Base-by-base conservation (phyloP, 176 grass and related monocot genomes). In the Cenchrus fungigraminus region DNA sequence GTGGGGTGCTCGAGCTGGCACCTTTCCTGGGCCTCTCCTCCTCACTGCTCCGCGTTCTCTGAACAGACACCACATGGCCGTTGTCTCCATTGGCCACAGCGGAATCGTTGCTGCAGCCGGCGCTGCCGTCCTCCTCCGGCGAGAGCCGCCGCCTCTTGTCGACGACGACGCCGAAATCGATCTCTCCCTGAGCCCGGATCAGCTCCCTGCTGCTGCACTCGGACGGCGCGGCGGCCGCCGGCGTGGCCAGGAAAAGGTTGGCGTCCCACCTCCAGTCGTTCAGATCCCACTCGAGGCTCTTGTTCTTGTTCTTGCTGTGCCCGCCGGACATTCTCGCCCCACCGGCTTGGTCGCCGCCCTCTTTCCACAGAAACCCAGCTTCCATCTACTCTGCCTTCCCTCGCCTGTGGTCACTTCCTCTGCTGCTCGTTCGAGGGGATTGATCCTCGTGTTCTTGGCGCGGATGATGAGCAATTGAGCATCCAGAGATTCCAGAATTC, bases 181-280 rank as follows among this genome's bases (percentile, higher is more conserved):
- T 85, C 66, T 81, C 92, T 6, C 60, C 76, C 53, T 86, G 63
- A 3, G 29, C 82, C 58, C 47, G 68, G 54, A 74, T 42, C 31
- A 85, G 22, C 29, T 94, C 82, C 74, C 86, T 80, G 69, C 32
- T 87, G 66, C 78, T 11, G 51, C 85, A 81, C 52, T 12, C 82
- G 0, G 64, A 63, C 9, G 90, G 82, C 16, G 31, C 43, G 37
- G 59, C 15, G 4, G 50, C 67, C 31, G 71, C 63, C 4, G 87
- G 78, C 14, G 72, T 90, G 56, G 89, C 92, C 32, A 86, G 69
- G 83, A 92, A 92, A 10, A 89, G 69, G 69, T 83, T 75, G 40
- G 46, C 3, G 46, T 92, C 87, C 91, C 91, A 92, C 45, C 80
- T 92, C 87, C 87, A 89, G 66, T 92, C 87, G 47, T 89, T 86